Conservation (phyloP, 108 stramenopile species). For the Fragilaria radians region DNA sequence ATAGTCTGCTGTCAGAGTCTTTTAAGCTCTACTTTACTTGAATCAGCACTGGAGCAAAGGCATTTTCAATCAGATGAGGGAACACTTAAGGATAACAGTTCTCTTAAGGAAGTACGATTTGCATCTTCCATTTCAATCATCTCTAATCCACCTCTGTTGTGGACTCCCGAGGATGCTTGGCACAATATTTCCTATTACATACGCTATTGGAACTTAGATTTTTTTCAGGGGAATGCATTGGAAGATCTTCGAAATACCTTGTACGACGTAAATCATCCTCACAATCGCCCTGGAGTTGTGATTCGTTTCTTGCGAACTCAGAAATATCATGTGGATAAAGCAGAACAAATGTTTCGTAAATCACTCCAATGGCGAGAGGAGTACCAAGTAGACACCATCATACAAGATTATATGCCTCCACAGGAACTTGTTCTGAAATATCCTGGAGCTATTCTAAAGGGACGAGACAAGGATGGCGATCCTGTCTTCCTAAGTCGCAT, state of each 20-base stretch:
- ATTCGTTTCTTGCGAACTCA: neutral
- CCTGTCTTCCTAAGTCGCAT: conserved; percentile 11
- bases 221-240: neutral
- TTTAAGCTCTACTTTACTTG: neutral
- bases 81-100: neutral
- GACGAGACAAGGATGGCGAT: conserved; percentile 13
- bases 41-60: conserved; percentile 4
- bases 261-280: neutral
- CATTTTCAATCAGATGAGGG: neutral
- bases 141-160: neutral
- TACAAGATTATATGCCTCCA: conserved; percentile 11
- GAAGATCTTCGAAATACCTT: neutral
- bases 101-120: neutral
- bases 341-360: conserved; percentile 2
- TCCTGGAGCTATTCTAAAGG: conserved; percentile 15
- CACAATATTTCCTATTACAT: neutral
- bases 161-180: neutral
- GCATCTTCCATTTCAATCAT: neutral
- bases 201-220: neutral
- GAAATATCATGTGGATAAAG: neutral
- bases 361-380: neutral
- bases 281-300: neutral
- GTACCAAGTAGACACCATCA: conserved; percentile 6
- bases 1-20: neutral
- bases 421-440: neutral